Evolutionary conservation across 2,329 filamentous ascomycete genomes (phyloP), one percentile per base, ranked within the genome.

Genomic region (Colletotrichum chlorophyti): DNA sequence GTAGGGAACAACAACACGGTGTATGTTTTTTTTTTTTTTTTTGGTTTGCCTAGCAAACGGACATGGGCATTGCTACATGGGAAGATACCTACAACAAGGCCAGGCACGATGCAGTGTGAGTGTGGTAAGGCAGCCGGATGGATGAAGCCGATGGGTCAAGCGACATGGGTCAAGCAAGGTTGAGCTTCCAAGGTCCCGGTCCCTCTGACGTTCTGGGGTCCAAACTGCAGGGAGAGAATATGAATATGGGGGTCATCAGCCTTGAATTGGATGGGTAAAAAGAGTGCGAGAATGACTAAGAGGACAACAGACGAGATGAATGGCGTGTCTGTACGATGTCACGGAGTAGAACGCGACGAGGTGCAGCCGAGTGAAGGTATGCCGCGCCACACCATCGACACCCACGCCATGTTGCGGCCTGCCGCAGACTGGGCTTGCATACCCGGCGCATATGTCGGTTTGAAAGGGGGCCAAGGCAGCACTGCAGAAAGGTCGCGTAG

Each of bases 141-240:
- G n/a, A n/a, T n/a, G n/a, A n/a, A n/a, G n/a, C n/a, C n/a, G n/a
- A n/a, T n/a, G n/a, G n/a, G n/a, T n/a, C n/a, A n/a, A n/a, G n/a
- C n/a, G n/a, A n/a, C n/a, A n/a, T n/a, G n/a, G n/a, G n/a, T n/a
- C n/a, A n/a, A n/a, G n/a, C n/a, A n/a, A 42, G 43, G 42, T 49
- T 21, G 53, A 52, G 26, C 38, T 27, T 55, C n/a, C 40, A 38
- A 45, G 45, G 38, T 43, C 57, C 55, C 55, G 42, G 21, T 42
- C 51, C 57, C 38, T 55, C 24, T 49, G 31, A 55, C 43, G 38
- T 55, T n/a, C 51, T 49, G 51, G 51, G 57, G 57, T 49, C 55
- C 42, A 48, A 42, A 26, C 32, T 37, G 55, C n/a, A n/a, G n/a
- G n/a, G 24, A 35, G 37, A 47, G n/a, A 24, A 17, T 17, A 27